These are phyloP conservation scores for Cornus suecica DNA, from an alignment of 148 eudicot genomes.

Conservation along the genomic window DNA sequence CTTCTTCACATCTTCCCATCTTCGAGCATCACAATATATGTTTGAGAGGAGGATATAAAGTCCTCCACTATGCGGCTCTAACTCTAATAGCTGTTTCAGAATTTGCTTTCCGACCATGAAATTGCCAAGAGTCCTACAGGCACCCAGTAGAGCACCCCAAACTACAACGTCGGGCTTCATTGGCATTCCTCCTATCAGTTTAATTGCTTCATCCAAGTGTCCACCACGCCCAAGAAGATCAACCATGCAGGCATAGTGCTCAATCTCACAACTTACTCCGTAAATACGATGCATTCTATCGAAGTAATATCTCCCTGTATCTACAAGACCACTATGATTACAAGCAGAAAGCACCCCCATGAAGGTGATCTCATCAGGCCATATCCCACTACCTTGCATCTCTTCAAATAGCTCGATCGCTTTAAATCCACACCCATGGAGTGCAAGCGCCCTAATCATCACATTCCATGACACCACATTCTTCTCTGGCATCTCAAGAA, in stretches of 20 bases:
- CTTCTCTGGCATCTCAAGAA: slow-evolving; percentile 33
- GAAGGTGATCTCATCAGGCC: slow-evolving; percentile 41
- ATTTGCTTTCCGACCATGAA: slow-evolving; percentile 26
- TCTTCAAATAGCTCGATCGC: slow-evolving; percentile 32
- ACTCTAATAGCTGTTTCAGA: slow-evolving; percentile 30
- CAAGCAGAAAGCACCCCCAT: slow-evolving; percentile 42
- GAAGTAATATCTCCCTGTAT: slow-evolving; percentile 29
- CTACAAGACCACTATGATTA: slow-evolving; percentile 37
- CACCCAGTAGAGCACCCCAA: slow-evolving; percentile 42
- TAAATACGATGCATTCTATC: slow-evolving; percentile 21
- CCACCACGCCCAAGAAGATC: slow-evolving; percentile 42
- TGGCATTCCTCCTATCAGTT: slow-evolving; percentile 30
- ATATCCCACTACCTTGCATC: slow-evolving; percentile 25
- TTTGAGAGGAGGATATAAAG: slow-evolving; percentile 38
- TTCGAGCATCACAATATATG: slow-evolving; percentile 34
- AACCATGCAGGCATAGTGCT: slow-evolving; percentile 47
- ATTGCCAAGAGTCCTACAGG: slow-evolving; percentile 31
- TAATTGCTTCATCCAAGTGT: slow-evolving; percentile 28
- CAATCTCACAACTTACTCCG: slow-evolving; percentile 25
- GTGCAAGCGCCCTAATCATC: slow-evolving; percentile 36
- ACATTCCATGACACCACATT: slow-evolving; percentile 43
- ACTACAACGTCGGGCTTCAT: slow-evolving; percentile 37
- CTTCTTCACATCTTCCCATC: slow-evolving; percentile 40
- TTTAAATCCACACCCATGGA: slow-evolving; percentile 31
- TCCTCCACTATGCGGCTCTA: slow-evolving; percentile 26